phyloP scores from a whole-genome alignment of 2,329 filamentous ascomycete species.

The Magnaporthiopsis incrustans region DNA sequence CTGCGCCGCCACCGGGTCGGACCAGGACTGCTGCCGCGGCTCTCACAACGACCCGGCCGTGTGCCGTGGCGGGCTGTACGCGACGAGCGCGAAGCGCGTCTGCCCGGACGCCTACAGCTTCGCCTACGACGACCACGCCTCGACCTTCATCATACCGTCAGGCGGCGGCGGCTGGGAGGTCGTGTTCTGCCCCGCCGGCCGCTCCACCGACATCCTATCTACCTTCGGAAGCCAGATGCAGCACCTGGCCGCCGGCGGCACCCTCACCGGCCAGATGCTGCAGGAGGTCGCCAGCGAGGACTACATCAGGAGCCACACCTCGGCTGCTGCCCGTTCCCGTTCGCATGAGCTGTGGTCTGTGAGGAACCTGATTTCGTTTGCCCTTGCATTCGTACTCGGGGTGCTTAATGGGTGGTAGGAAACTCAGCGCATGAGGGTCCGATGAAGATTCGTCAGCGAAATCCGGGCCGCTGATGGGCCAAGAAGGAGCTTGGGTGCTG shows the following conservation, averaged over 20 bases:
- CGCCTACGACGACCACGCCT: slow-evolving; percentile 52
- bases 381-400: not conserved
- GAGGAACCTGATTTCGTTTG: not conserved
- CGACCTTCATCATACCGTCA: slow-evolving; percentile 53
- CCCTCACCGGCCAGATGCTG: slow-evolving; percentile 1
- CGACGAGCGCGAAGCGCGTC: slow-evolving; percentile 59
- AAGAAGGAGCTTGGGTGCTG: not conserved
- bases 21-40: slow-evolving; percentile 70
- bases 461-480: too few species aligned
- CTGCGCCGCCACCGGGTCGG: slow-evolving; percentile 59
- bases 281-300: slow-evolving; percentile 6
- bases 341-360: not conserved
- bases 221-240: slow-evolving; percentile 42
- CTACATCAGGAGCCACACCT: slow-evolving; percentile 6
- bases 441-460: not conserved
- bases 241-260: slow-evolving; percentile 35
- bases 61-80: slow-evolving; percentile 63
- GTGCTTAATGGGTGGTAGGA: slow-evolving; percentile 2
- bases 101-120: slow-evolving; percentile 84
- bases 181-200: slow-evolving; percentile 62
- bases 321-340: not conserved
- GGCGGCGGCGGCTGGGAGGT: slow-evolving; percentile 68
- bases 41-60: slow-evolving; percentile 52
- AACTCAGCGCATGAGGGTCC: not conserved
- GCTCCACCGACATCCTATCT: slow-evolving; percentile 51